A percentile compares a stretch with the other conserved stretches of the same genome.
Conservation (phyloP, 2,329 filamentous ascomycete species). For the Cryphonectria nitschkei region DNA sequence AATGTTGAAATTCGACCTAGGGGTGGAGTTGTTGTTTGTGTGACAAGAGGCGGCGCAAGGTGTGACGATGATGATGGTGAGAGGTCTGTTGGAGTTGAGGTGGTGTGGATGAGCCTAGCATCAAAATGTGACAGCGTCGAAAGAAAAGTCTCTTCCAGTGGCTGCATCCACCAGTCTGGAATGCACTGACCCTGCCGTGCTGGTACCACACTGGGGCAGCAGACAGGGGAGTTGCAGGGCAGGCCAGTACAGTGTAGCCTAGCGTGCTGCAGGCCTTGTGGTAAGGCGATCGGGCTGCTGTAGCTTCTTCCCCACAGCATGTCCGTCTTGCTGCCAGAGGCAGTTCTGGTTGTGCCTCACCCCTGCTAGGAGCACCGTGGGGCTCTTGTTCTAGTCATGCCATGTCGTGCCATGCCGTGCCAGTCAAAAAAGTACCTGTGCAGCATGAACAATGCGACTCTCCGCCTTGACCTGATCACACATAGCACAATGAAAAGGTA, state of each 20-base stretch:
- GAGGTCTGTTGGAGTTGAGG: not conserved
- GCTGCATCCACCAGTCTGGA: not conserved
- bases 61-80: conserved; percentile 1
- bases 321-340: not conserved
- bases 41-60: conserved; percentile 3
- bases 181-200: not conserved
- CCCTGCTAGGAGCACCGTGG: not conserved
- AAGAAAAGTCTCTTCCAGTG: conserved; percentile 23
- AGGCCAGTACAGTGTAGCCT: not conserved
- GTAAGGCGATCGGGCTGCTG: not conserved
- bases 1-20: not conserved
- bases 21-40: not conserved
- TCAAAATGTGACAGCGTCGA: conserved; percentile 15
- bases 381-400: not conserved
- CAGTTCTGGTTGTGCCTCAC: not conserved
- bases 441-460: not conserved
- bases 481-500: no score
- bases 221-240: not conserved
- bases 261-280: not conserved
- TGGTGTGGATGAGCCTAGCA: conserved; percentile 7
- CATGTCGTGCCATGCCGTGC: not conserved
- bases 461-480: not conserved
- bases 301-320: conserved; percentile 3
- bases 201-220: not conserved
- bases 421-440: not conserved